Evolutionary conservation across 441 rosid species (phyloP).

Genomic region (Euphorbia corollata): DNA sequence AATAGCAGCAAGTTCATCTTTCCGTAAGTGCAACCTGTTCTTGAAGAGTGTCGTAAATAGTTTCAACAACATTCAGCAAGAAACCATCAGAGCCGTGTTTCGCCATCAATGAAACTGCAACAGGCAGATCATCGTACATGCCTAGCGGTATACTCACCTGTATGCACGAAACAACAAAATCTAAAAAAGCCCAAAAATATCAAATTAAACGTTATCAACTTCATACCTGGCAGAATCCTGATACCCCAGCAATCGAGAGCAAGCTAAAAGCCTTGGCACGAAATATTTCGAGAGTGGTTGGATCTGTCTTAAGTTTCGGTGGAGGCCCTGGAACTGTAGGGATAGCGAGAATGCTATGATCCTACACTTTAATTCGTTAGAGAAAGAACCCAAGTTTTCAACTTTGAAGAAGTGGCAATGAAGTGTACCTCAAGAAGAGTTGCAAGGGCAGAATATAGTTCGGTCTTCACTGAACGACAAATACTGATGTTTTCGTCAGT

Average conservation of each 20-base stretch:
- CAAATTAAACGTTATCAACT: conserved; percentile 12
- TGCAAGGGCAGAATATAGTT: conserved; percentile 51
- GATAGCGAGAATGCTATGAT: conserved; percentile 55
- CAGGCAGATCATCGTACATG: conserved; percentile 48
- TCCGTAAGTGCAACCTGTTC: conserved; percentile 26
- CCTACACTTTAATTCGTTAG: conserved; percentile 33
- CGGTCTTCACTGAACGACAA: conserved; percentile 43
- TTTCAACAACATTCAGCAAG: conserved; percentile 61
- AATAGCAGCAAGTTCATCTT: conserved; percentile 1
- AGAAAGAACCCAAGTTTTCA: not conserved
- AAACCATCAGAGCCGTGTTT: conserved; percentile 72
- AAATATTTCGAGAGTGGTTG: conserved; percentile 41
- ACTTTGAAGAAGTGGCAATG: not conserved
- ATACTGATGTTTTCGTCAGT: conserved; percentile 42
- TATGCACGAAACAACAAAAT: not conserved
- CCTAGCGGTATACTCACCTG: conserved; percentile 81
- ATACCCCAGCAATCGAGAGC: conserved; percentile 65
- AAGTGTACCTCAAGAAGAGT: conserved; percentile 57
- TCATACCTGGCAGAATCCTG: conserved; percentile 82
- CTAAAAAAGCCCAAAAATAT: not conserved
- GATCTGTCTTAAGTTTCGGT: conserved; percentile 58
- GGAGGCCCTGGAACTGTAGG: conserved; percentile 87
- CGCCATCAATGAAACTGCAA: conserved; percentile 62
- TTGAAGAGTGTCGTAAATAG: conserved; percentile 32
- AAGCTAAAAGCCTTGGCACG: conserved; percentile 62